Conservation (phyloP, 2,329 filamentous ascomycete genomes). For the Claviceps cyperi region DNA sequence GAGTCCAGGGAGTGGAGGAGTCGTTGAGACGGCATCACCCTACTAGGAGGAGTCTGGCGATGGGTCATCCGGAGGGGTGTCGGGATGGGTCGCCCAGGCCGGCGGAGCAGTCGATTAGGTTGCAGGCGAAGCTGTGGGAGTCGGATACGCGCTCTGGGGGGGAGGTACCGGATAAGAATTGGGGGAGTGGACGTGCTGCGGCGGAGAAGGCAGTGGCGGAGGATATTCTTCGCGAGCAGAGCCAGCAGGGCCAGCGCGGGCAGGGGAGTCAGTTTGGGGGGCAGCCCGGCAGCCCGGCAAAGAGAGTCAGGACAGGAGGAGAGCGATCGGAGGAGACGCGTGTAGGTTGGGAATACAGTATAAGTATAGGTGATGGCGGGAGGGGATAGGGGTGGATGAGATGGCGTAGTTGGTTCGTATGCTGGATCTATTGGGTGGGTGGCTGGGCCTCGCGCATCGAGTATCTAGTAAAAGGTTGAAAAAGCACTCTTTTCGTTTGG, state of each 20-base stretch:
- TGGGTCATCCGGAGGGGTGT: conserved; percentile 27
- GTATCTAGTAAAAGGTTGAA: no score
- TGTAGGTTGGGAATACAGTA: conserved; percentile 42
- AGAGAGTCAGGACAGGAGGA: conserved; percentile 30
- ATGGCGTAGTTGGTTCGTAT: no score
- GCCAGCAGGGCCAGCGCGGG: conserved; percentile 20
- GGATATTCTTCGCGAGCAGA: no score
- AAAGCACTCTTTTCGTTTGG: no score
- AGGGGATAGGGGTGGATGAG: no score
- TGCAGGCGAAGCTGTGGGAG: conserved; percentile 35
- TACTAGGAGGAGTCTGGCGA: conserved; percentile 34
- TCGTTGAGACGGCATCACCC: conserved; percentile 51
- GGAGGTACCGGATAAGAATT: conserved; percentile 35
- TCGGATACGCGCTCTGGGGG: conserved; percentile 21
- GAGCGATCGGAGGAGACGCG: conserved; percentile 22
- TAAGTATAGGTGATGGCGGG: neutral
- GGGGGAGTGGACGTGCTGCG: conserved; percentile 24
- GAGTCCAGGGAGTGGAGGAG: conserved; percentile 38
- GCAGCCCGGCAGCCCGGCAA: conserved; percentile 22
- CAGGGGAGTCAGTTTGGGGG: conserved; percentile 19
- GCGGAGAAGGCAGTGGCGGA: conserved; percentile 7
- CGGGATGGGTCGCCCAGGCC: conserved; percentile 30
- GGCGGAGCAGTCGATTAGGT: conserved; percentile 27
- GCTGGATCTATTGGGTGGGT: no score
- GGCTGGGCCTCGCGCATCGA: no score